Evolutionary conservation across 116 monocot species (phyloP), one percentile per base, ranked within the genome.

Genomic region (Iris pallida): DNA sequence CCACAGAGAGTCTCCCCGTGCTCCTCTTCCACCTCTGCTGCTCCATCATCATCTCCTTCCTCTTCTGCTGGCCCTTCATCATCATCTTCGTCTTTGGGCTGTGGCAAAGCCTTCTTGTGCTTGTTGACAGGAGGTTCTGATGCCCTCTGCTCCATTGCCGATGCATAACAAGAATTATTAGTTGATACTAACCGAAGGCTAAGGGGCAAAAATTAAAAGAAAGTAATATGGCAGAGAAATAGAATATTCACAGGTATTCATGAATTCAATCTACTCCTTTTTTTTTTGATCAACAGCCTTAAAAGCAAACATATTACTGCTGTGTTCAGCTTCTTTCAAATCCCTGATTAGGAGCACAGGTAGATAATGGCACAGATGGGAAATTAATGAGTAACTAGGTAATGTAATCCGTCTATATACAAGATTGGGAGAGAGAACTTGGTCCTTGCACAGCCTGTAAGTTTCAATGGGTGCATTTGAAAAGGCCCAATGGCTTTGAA

Each of bases 1-100:
- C 76, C 76, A 18, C 81, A 81, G 16, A 76, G 44, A 5, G 81
- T 72, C 19, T 57, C 75, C 30, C 64, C 68, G 4, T 68, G 76
- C 16, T 81, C 76, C 0, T 81, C 81, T 0, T 76, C 30, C 30
- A 30, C 30, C 30, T 30, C 30, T 30, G 30, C 30, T 30, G 30
- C 30, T 1, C 69, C 77, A 12, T 79, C 79, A 10, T 81, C 80
- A 14, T 65, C 76, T 9, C 68, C 79, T 11, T 73, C 79, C 8
- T 72, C 73, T 14, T 77, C 70, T 78, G 68, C 20, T 53, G 68
- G 74, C 17, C 72, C 71, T 19, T 71, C 80, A 8, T 47, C 71
- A 20, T 68, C 60, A 8, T 71, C 51, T 7, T 61, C 40, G 1
- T 71, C 49, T 10, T 49, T 78, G 40, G 73, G 73, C 7, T 42